Evolutionary conservation across 106 monocot species (phyloP).

Genomic region (Vanilla planifolia): DNA sequence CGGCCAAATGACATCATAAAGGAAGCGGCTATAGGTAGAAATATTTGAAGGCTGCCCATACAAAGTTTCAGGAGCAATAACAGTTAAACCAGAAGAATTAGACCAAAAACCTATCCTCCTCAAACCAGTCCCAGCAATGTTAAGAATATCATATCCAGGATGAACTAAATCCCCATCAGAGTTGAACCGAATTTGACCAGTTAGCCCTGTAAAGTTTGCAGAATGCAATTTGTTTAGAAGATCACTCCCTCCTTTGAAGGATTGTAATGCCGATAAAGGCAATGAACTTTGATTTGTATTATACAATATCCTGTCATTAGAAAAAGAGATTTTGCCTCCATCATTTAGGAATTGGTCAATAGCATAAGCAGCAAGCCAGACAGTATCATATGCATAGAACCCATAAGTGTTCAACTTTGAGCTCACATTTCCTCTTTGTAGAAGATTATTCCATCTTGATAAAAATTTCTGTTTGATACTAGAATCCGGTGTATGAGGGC

Average conservation of each 20-base stretch:
- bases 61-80: constrained; percentile 36
- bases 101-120: constrained; percentile 56
- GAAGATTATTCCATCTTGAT: constrained; percentile 38
- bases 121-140: constrained; percentile 31
- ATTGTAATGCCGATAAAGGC: constrained; percentile 24
- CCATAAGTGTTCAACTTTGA: constrained; percentile 55
- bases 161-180: constrained; percentile 29
- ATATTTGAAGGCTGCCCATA: constrained; percentile 16
- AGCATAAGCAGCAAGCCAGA: constrained; percentile 70
- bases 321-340: constrained; percentile 36
- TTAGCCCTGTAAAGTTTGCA: constrained; percentile 32
- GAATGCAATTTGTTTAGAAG: constrained; percentile 25
- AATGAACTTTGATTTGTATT: constrained; percentile 28
- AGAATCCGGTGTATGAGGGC: constrained; percentile 52
- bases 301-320: constrained; percentile 37
- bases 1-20: constrained; percentile 47
- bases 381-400: constrained; percentile 75
- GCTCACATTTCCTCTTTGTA: constrained; percentile 13
- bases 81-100: constrained; percentile 38
- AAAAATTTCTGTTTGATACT: constrained; percentile 29
- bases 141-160: constrained; percentile 55
- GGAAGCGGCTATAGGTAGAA: constrained; percentile 22
- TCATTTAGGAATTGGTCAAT: constrained; percentile 50
- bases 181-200: constrained; percentile 35
- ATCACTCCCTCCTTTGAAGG: constrained; percentile 30